Base-by-base conservation (phyloP, 192 early-diverging fungal species). In the Rhizoclosmatium globosum region DNA sequence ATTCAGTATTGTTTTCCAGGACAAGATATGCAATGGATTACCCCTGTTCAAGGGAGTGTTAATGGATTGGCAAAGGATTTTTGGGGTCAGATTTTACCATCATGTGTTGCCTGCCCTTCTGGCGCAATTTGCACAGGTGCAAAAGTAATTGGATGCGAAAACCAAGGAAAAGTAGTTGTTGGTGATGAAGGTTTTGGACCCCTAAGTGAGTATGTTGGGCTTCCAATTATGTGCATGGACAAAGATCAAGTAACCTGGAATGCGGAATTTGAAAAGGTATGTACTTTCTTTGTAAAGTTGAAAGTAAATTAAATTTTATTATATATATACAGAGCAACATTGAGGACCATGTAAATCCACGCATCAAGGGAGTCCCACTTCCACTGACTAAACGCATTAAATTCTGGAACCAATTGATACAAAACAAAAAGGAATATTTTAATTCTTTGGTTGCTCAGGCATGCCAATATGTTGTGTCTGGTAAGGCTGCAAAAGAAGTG, bases 131-230 rank as follows among this genome's bases (percentile, higher is more conserved):
- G 74, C 41, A 39, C 64, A 15, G 74, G 74, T 13, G 46, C 44
- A 9, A 15, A 46, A 23, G 74, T 76, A 13, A n/a, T 53, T 48
- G 6, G 21, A 6, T 76, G 74, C 45, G n/a, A 31, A 31, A 23
- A 66, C 45, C 17, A 42, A 4, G 74, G 44, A 17, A 9, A 50
- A 9, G 45, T 47, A n/a, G 64, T 76, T 2, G 9, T 67, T 9
- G 74, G 74, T 1, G 64, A 76, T 23, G 74, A 76, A 76, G 74
- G 64, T 9, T 66, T 76, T 23, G 74, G 74, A 17, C 74, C 74
- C 23, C 66, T 76, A 3, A 38, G 45, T 47, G 43, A n/a, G 19
- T 66, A 39, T n/a, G n/a, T 76, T 47, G 74, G 74, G 6, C 47
- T 76, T 7, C 23, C 39, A 50, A 19, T 64, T 2, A 31, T 47